Conservation (phyloP, 495 filamentous ascomycete genomes). For the Trichoderma erinaceum region DNA sequence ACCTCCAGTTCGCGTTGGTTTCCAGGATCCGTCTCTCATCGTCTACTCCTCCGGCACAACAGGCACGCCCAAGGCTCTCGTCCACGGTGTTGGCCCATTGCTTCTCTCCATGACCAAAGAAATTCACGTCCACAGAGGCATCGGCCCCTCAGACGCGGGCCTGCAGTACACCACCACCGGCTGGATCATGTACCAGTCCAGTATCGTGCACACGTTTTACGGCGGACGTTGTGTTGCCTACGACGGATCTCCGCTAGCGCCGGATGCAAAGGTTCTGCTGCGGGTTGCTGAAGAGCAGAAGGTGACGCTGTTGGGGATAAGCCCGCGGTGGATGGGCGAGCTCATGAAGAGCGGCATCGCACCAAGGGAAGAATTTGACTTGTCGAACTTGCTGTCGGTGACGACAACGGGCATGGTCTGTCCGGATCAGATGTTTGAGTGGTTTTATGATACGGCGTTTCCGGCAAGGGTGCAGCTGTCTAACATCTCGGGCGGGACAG, state of each 20-base stretch:
- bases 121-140: conserved; percentile 51
- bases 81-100: conserved; percentile 60
- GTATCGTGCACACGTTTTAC: conserved; percentile 45
- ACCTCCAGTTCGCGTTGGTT: conserved; percentile 54
- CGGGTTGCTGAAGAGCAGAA: conserved; percentile 51
- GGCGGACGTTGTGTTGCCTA: conserved; percentile 60
- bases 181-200: conserved; percentile 78
- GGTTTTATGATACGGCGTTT: conserved; percentile 79
- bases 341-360: conserved; percentile 51
- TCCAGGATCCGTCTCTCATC: conserved; percentile 64
- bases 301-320: conserved; percentile 59
- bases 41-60: conserved; percentile 70
- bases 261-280: conserved; percentile 54
- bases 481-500: conserved; percentile 75
- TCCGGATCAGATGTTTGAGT: conserved; percentile 63
- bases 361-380: conserved; percentile 55
- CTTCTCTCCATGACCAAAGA: conserved; percentile 58
- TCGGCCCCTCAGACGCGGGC: conserved; percentile 40
- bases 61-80: conserved; percentile 69
- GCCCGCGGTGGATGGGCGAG: conserved; percentile 68
- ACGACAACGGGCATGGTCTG: conserved; percentile 75
- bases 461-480: conserved; percentile 54
- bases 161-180: conserved; percentile 62
- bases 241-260: conserved; percentile 63
- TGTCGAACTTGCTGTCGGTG: conserved; percentile 52